Percentiles rank a stretch among this genome's conserved stretches.
Evolutionary conservation across 768 basidiomycete genomes (phyloP).

Genomic region (Tricholoma flavovirens): DNA sequence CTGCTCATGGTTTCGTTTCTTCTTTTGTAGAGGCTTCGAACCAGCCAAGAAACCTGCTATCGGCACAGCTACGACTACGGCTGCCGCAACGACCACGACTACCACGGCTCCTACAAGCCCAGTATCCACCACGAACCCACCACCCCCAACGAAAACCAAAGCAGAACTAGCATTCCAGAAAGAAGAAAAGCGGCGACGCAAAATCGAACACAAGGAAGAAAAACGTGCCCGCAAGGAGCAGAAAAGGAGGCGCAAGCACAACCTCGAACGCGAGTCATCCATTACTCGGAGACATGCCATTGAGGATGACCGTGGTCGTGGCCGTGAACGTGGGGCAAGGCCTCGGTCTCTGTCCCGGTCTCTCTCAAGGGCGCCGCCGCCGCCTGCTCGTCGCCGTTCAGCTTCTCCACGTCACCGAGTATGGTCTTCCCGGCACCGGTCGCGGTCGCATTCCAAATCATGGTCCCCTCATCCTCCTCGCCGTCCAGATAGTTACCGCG

Average conservation of each 20-base stretch:
- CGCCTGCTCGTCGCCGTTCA: background rate
- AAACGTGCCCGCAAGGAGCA: conserved; percentile 52
- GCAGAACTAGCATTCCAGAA: conserved; percentile 30
- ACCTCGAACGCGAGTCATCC: conserved; percentile 20
- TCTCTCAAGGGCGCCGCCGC: conserved; percentile 15
- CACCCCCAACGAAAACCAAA: conserved; percentile 16
- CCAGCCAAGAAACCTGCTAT: conserved; percentile 38
- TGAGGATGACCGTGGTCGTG: conserved; percentile 18
- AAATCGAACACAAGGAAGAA: conserved; percentile 54
- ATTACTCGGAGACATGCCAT: conserved; percentile 11
- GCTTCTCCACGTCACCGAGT: conserved; percentile 1
- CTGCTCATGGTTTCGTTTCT: background rate
- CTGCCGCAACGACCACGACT: conserved; percentile 22
- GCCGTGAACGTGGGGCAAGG: background rate
- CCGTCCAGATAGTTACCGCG: background rate
- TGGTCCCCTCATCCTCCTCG: background rate
- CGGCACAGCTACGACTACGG: conserved; percentile 17
- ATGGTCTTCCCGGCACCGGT: background rate
- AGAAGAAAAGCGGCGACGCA: conserved; percentile 47
- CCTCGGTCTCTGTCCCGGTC: conserved; percentile 22
- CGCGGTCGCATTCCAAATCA: background rate
- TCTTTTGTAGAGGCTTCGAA: conserved; percentile 58
- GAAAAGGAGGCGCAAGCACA: conserved; percentile 28
- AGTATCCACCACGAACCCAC: conserved; percentile 8
- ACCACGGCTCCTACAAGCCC: conserved; percentile 8